A percentile compares a stretch with the other conserved stretches of the same genome.
phyloP scores from a whole-genome alignment of 2,329 filamentous ascomycete genomes.

The Fragosphaeria purpurea region DNA sequence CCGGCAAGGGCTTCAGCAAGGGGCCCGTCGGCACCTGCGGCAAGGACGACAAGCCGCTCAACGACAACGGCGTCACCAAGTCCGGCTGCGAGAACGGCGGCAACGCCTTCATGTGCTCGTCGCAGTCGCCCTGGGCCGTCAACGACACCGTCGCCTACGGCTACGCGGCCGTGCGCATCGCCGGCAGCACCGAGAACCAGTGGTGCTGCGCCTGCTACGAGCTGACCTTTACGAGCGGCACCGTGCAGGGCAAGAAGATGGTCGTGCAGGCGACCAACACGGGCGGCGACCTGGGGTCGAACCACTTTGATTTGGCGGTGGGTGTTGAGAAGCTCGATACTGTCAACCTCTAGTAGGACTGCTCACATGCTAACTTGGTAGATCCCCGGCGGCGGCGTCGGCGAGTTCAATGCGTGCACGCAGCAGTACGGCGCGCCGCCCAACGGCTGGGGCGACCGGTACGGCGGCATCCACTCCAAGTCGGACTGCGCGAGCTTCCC shows the following conservation, averaged over 20 bases:
- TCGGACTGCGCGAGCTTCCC: conserved; percentile 44
- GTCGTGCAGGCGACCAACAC: conserved; percentile 52
- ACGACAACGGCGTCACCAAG: conserved; percentile 24
- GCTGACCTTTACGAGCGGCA: conserved; percentile 46
- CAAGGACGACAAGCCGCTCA: conserved; percentile 37
- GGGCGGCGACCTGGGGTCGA: conserved; percentile 40
- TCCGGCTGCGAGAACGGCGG: conserved; percentile 34
- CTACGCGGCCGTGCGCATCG: conserved; percentile 41
- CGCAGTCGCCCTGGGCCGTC: conserved; percentile 41
- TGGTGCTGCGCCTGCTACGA: conserved; percentile 50
- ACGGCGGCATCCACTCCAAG: conserved; percentile 45
- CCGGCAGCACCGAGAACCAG: conserved; percentile 28
- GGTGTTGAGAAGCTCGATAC: conserved; percentile 7
- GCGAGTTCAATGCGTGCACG: conserved; percentile 39
- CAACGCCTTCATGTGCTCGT: conserved; percentile 41
- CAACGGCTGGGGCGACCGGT: conserved; percentile 46
- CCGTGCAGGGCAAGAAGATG: conserved; percentile 46
- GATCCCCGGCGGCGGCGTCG: conserved; percentile 44
- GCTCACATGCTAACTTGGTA: conserved; percentile 4
- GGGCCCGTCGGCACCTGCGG: conserved; percentile 37
- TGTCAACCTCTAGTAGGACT: not conserved
- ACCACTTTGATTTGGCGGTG: conserved; percentile 45
- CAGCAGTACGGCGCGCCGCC: conserved; percentile 33
- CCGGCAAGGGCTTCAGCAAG: conserved; percentile 33
- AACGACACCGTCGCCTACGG: conserved; percentile 42